These are phyloP conservation scores for Phlebiopsis flavidoalba DNA, from an alignment of 768 basidiomycete species.

Conservation along the genomic window DNA sequence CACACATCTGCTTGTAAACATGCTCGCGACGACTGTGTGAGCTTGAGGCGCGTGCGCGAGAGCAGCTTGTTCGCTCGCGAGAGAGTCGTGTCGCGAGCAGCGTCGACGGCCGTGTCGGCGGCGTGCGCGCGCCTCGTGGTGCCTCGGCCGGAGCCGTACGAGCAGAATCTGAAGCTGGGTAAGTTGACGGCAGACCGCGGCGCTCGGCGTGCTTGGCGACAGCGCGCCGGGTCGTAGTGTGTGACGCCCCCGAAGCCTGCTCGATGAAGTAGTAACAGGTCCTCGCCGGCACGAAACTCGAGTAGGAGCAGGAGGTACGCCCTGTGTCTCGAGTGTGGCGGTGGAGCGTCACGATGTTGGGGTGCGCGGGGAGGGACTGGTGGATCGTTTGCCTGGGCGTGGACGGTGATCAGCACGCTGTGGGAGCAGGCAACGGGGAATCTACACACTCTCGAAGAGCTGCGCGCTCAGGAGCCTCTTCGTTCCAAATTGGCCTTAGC, in stretches of 20 bases:
- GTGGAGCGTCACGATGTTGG: slow-evolving; percentile 93
- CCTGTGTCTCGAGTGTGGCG: slow-evolving; percentile 88
- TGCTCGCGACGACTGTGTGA: slow-evolving; percentile 94
- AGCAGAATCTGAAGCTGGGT: slow-evolving; percentile 51
- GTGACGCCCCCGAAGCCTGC: slow-evolving; percentile 89
- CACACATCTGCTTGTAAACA: slow-evolving; percentile 99
- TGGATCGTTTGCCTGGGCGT: slow-evolving; percentile 81
- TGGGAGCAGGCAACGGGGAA: neutral
- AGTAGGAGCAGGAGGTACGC: slow-evolving; percentile 89
- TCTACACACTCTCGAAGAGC: slow-evolving; percentile 73
- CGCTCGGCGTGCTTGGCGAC: slow-evolving; percentile 18
- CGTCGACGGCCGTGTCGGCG: slow-evolving; percentile 91
- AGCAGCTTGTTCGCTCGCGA: slow-evolving; percentile 79
- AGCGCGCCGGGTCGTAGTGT: slow-evolving; percentile 53
- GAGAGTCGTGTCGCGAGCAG: slow-evolving; percentile 80
- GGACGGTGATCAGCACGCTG: neutral
- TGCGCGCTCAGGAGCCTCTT: slow-evolving; percentile 85
- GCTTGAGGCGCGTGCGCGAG: slow-evolving; percentile 79
- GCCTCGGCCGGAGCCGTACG: slow-evolving; percentile 22
- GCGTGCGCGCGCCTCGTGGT: slow-evolving; percentile 64
- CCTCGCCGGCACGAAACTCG: slow-evolving; percentile 97
- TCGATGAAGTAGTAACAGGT: slow-evolving; percentile 98
- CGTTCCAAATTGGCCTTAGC: slow-evolving; percentile 89
- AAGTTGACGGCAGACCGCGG: slow-evolving; percentile 79
- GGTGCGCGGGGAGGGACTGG: slow-evolving; percentile 83